Evolutionary conservation across 805 yeast species (phyloP), one percentile per base, ranked within the genome.

Genomic region (Saccharomycopsis sp.): DNA sequence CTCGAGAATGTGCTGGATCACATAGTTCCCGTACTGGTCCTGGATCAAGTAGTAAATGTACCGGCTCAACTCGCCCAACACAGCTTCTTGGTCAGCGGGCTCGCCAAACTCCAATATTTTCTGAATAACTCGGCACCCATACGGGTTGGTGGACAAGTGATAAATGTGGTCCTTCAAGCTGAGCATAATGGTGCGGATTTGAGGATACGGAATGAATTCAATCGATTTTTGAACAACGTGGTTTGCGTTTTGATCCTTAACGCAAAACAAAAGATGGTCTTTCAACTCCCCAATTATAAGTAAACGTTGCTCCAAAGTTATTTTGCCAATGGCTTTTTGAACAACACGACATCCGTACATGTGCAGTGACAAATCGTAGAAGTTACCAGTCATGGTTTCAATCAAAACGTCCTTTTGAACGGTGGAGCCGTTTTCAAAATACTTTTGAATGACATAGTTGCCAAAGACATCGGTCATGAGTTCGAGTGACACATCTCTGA

Each of bases 261-360:
- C 83, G 60, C 89, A 73, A 43, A 71, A 69, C 39, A 78, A 54
- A 18, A 81, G 76, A 48, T 70, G 68, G 33, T 69, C 69, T 39
- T 68, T 73, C 46, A 92, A 65, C 61, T 92, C 98, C 19, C 67
- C 65, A 38, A 86, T 75, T 23, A 92, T 68, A 25, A 60, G 60
- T 20, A 79, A 67, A 59, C 84, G 92, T 48, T 83, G 82, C 1
- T 70, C 72, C 7, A 73, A 58, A 3, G 66, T 65, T 31, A 85
- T 68, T 46, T 75, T 77, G 57, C 85, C 96, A 40, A 92, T 67
- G 1, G 96, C 96, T 54, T 86, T 73, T 62, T 92, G 99, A 26
- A 92, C 94, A 36, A 92, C 98, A 50, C 99, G 72, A 58, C 99
- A 92, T 2, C 97, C 97, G 59, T 92, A 92, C 96, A 89, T 89